phyloP scores from a whole-genome alignment of 768 basidiomycete genomes.

The Boletus eberwhitei region DNA sequence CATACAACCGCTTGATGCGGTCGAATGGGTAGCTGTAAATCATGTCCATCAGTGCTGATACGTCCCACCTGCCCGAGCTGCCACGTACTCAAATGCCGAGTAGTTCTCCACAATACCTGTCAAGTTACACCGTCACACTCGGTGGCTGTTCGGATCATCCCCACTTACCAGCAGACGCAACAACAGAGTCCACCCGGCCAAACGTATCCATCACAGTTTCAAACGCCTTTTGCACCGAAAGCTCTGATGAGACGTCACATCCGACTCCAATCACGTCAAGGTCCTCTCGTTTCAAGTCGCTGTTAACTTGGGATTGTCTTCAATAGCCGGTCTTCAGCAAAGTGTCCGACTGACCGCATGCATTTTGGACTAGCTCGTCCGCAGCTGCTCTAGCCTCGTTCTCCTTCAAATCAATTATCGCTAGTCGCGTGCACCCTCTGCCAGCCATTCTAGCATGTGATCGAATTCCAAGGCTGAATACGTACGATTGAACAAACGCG shows the following conservation, averaged over 20 bases:
- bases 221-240: constrained; percentile 72
- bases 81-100: constrained; percentile 76
- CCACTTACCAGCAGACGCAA: constrained; percentile 78
- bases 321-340: constrained; percentile 27
- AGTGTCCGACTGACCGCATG: constrained; percentile 43
- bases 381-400: constrained; percentile 67
- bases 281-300: constrained; percentile 51
- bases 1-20: constrained; percentile 78
- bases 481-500: constrained; percentile 81
- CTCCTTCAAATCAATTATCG: constrained; percentile 77
- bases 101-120: constrained; percentile 86
- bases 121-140: not conserved
- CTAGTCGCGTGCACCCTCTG: constrained; percentile 79
- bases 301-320: constrained; percentile 45
- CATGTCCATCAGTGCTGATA: constrained; percentile 6
- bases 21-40: constrained; percentile 76
- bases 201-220: constrained; percentile 56
- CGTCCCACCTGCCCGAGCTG: not conserved
- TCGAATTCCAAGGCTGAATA: not conserved
- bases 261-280: constrained; percentile 71
- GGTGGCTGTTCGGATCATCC: constrained; percentile 9
- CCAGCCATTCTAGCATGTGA: constrained; percentile 4
- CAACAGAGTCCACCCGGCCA: constrained; percentile 76
- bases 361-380: constrained; percentile 55
- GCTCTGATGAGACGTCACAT: constrained; percentile 87